phyloP scores from a whole-genome alignment of 2,329 filamentous ascomycete species.

The Chrysosporium queenslandicum region DNA sequence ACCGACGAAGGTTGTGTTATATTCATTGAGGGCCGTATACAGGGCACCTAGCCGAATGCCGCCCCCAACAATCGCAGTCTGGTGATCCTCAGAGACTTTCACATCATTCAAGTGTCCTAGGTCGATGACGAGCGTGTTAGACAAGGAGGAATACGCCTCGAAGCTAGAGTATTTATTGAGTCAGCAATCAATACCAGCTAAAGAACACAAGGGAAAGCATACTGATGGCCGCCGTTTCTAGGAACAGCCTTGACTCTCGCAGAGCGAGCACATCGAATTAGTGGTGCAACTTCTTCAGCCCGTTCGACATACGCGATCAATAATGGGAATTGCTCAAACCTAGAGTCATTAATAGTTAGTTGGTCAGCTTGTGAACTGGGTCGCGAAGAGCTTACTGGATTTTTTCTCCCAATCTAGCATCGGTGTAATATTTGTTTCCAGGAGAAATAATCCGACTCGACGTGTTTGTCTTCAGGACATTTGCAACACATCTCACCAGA shows the following conservation, averaged over 20 bases:
- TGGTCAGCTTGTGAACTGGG: neutral
- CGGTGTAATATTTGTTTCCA: neutral
- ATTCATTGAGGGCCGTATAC: slow-evolving; percentile 22
- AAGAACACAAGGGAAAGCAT: neutral
- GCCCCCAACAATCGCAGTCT: slow-evolving; percentile 25
- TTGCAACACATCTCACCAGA: neutral
- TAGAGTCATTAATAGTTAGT: neutral
- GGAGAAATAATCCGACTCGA: neutral
- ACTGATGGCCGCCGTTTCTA: slow-evolving; percentile 7
- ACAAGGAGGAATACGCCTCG: slow-evolving; percentile 16
- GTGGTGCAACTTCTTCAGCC: slow-evolving; percentile 3
- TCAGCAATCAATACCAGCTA: neutral
- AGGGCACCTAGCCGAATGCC: slow-evolving; percentile 26
- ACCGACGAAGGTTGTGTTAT: slow-evolving; percentile 37
- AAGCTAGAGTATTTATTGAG: slow-evolving; percentile 7
- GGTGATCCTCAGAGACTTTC: slow-evolving; percentile 23
- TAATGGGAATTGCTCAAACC: slow-evolving; percentile 1
- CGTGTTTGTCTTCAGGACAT: slow-evolving; percentile 3
- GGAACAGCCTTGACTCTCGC: slow-evolving; percentile 1
- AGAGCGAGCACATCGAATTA: neutral
- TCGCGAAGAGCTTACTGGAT: neutral
- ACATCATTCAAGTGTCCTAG: slow-evolving; percentile 21
- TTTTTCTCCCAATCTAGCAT: neutral
- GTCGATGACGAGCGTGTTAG: slow-evolving; percentile 18
- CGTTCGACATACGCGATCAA: slow-evolving; percentile 1